A percentile compares a stretch with the other conserved stretches of the same genome.
Evolutionary conservation across 1,284 basidiomycete genomes (phyloP).

Genomic region (Rhodotorula glutinis): DNA sequence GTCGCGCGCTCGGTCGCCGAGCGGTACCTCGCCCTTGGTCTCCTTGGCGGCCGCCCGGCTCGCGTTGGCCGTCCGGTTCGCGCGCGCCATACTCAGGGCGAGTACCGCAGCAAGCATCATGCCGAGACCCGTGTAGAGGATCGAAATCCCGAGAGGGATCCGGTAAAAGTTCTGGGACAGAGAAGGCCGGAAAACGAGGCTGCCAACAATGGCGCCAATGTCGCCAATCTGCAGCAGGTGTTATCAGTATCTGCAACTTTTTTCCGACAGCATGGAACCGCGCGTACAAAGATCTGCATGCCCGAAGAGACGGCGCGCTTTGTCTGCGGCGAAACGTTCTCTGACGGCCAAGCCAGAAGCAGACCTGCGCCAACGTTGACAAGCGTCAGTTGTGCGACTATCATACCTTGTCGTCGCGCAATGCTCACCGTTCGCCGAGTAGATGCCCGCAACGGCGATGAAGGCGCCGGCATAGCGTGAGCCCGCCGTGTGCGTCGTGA

Average conservation of each 20-base stretch:
- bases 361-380: conserved; percentile 8
- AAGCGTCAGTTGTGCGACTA: too few species aligned
- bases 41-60: background rate
- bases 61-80: conserved; percentile 55
- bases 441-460: conserved; percentile 61
- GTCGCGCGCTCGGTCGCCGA: conserved; percentile 14
- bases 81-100: conserved; percentile 56
- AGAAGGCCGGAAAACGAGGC: conserved; percentile 53
- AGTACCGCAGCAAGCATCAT: conserved; percentile 55
- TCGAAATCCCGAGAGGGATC: conserved; percentile 60
- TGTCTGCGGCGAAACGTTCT: conserved; percentile 68
- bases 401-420: too few species aligned
- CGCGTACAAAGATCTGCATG: conserved; percentile 58
- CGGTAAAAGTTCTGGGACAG: conserved; percentile 53
- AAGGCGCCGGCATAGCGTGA: conserved; percentile 63
- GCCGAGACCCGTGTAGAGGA: conserved; percentile 57
- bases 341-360: conserved; percentile 57
- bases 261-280: background rate
- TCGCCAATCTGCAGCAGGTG: conserved; percentile 54
- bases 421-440: conserved; percentile 48
- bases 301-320: conserved; percentile 64
- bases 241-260: too few species aligned
- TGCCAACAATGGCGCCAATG: conserved; percentile 59
- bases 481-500: conserved; percentile 57
- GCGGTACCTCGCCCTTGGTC: background rate